Evolutionary conservation across 371 early-diverging fungal species (phyloP), one percentile per base, ranked within the genome.

Genomic region (Encephalitozoon romaleae): DNA sequence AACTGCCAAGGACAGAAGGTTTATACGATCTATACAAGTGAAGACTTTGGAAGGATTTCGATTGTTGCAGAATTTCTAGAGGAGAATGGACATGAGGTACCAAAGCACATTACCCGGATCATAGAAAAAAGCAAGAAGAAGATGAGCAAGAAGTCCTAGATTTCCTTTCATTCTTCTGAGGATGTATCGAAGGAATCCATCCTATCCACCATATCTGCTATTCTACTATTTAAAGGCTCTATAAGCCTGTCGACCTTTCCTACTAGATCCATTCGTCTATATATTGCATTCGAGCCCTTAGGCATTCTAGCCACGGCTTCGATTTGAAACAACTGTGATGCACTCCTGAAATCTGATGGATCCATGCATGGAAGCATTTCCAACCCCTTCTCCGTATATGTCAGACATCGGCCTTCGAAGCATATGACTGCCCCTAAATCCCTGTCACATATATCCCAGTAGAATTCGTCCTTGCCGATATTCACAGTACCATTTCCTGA

Each of bases 1-100:
- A 78, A 77, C 38, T 73, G 72, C 21, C 76, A 45, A 26, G 55
- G 39, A 11, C 78, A 78, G 26, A 70, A 69, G 41, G 18, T 77
- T 4, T 59, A 79, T 18, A 79, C 77, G 30, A 70, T 82, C 34
- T 73, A 74, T 21, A 42, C 74, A 1, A 21, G 55, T 9, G 70
- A 70, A 5, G 73, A 77, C 51, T 71, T 71, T 41, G 41, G 38
- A 39, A 71, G 34, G 25, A 42, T 71, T 15, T 9, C 25, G 1
- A 2, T 38, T 38, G 71, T 71, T n/a, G 55, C 42, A 0, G 39
- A 39, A 15, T 39, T 71, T 39, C 42, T 71, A 2, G 55, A 71
- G 55, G 71, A 71, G 54, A 71, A 54, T 21, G 32, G 55, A 21
- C 41, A 55, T 25, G 28, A 43, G 28, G 34, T 71, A 39, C 55